Evolutionary conservation across 345 rosid genomes (phyloP), one percentile per base, ranked within the genome.

Genomic region (Lepidium aucheri): DNA sequence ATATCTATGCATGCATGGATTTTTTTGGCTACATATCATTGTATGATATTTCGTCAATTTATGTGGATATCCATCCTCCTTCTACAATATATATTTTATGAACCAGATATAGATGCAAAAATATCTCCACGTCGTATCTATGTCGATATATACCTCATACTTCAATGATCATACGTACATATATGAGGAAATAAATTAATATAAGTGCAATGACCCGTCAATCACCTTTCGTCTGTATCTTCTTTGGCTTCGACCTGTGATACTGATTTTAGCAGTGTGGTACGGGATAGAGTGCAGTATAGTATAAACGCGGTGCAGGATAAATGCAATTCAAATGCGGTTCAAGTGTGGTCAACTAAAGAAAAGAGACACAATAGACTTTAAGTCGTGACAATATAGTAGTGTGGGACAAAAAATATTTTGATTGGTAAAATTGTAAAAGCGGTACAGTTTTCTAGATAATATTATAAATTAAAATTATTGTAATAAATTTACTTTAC

Each of bases 41-140:
- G 26, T 46, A 20, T 20, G 32, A 47, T 20, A 47, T 47, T 10
- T 45, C 4, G 18, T 17, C 13, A 12, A 45, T 18, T 5, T 44
- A 44, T 44, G 50, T 44, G 50, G 50, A 13, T 41, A 52, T 53
- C 32, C 39, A 52, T 53, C 32, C 2, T 60, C 43, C 39, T 43
- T 60, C 45, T 35, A 18, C 16, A 32, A 33, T 2, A 24, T 2
- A 10, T 30, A 4, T 51, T 22, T 51, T 3, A 60, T 34, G 54
- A 60, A 42, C 53, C 17, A 44, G 40, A 69, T 60, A 60, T 41
- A 33, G 2, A 53, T 15, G 36, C 15, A 43, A 64, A 69, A 53
- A 69, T 61, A 70, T 53, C 62, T 70, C 40, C 53, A 70, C 6
- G 30, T 41, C 67, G 44, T 59, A 52, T 60, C 1, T 52, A 11